Evolutionary conservation across 805 yeast species (phyloP), one percentile per base, ranked within the genome.

Genomic region (Schwanniomyces occidentalis): DNA sequence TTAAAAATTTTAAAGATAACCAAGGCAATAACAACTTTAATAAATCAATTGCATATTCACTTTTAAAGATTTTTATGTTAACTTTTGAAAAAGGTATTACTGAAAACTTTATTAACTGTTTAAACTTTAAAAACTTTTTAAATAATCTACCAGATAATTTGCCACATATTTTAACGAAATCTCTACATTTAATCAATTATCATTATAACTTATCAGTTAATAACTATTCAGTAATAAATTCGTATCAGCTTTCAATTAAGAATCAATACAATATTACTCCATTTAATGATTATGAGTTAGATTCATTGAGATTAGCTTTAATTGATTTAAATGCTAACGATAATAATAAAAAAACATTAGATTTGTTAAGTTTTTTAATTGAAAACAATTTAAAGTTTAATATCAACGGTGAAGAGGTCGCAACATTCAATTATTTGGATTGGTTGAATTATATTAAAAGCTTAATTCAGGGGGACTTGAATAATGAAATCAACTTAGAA

Each of bases 51-150:
- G 35, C 56, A 25, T 43, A 47, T 10, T 40, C 54, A 8, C 30
- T 63, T n/a, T 32, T 63, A 35, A 50, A 51, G 16, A 21, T 58
- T 1, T 61, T 49, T 35, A 34, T 40, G 9, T 35, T 58, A 8
- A 59, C 64, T 28, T 35, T 46, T 2, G 48, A 54, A 15, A 49
- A 42, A 8, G 40, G 39, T 6, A 38, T 54, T 1, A 25, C 46
- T 6, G 40, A 42, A 13, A 54, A 34, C 25, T 59, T 60, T 33
- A 41, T 50, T 17, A 44, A 33, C 28, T 41, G 40, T 26, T 41
- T 52, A 16, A 47, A 49, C 18, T 37, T 54, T 24, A 33, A 37
- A 9, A 39, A 35, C 17, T 23, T 50, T 16, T 32, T 41, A 8
- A 6, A 31, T 12, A 40, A 30, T 15, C 27, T 25, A 8, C 37